phyloP scores from a whole-genome alignment of 148 eudicot species.

The Diospyros kaki region DNA sequence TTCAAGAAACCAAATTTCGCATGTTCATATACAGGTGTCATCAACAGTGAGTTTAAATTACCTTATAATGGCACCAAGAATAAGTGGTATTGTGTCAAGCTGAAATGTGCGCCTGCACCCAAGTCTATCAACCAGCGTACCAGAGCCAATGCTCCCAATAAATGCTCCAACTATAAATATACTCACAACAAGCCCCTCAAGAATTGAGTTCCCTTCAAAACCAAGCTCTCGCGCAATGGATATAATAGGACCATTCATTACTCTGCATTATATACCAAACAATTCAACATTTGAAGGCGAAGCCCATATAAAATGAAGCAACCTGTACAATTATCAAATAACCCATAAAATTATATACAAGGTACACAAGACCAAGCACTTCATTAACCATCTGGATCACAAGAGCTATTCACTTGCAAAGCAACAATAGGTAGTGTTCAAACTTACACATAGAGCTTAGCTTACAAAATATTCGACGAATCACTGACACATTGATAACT shows the following conservation, averaged over 20 bases:
- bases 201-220: constrained; percentile 67
- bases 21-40: no score
- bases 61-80: constrained; percentile 71
- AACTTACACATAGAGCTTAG: no score
- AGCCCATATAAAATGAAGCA: background rate
- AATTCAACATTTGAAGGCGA: background rate
- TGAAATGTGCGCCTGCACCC: constrained; percentile 78
- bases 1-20: background rate
- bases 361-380: no score
- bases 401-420: no score
- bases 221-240: constrained; percentile 75
- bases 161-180: constrained; percentile 82
- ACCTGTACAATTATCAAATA: background rate
- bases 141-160: constrained; percentile 56
- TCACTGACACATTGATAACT: no score
- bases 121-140: constrained; percentile 52
- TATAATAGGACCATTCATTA: constrained; percentile 79
- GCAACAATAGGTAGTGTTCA: no score
- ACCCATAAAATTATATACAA: background rate
- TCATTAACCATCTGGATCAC: no score
- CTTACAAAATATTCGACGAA: no score
- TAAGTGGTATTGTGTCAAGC: constrained; percentile 65
- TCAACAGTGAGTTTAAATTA: constrained; percentile 18
- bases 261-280: constrained; percentile 38
- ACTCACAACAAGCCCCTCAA: constrained; percentile 84